These are phyloP conservation scores for Fusarium drepaniforme DNA, from an alignment of 2,329 filamentous ascomycete genomes.

Conservation along the genomic window DNA sequence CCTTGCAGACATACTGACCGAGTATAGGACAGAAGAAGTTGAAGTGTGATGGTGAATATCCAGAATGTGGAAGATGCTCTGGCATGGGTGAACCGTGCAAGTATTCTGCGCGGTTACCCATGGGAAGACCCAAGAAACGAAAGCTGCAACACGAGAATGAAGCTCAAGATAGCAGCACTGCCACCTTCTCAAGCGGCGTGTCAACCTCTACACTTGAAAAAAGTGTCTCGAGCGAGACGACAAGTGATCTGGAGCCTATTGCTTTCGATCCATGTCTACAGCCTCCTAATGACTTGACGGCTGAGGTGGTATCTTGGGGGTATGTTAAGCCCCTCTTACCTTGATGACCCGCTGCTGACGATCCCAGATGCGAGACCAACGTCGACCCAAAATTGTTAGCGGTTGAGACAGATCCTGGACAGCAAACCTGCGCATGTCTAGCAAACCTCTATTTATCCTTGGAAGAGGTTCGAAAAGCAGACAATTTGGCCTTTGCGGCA, in stretches of 20 bases:
- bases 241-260: conserved; percentile 13
- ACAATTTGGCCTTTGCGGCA: conserved; percentile 31
- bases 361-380: conserved; percentile 32
- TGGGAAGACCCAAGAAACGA: conserved; percentile 44
- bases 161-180: conserved; percentile 10
- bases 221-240: conserved; percentile 16
- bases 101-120: conserved; percentile 40
- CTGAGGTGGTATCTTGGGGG: conserved; percentile 28
- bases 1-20: conserved; percentile 10
- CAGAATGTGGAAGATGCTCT: conserved; percentile 36
- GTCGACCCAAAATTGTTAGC: conserved; percentile 24
- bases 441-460: conserved; percentile 41
- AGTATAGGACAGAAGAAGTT: conserved; percentile 44
- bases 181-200: conserved; percentile 6
- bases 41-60: conserved; percentile 42
- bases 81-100: conserved; percentile 26
- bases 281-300: conserved; percentile 11
- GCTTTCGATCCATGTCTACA: conserved; percentile 28
- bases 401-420: conserved; percentile 12
- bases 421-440: conserved; percentile 40
- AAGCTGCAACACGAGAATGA: conserved; percentile 27
- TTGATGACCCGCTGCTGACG: conserved; percentile 16
- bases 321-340: conserved; percentile 4
- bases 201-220: conserved; percentile 19
- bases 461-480: conserved; percentile 39